phyloP scores from a whole-genome alignment of 768 basidiomycete genomes.

The Cystobasidium ongulense region DNA sequence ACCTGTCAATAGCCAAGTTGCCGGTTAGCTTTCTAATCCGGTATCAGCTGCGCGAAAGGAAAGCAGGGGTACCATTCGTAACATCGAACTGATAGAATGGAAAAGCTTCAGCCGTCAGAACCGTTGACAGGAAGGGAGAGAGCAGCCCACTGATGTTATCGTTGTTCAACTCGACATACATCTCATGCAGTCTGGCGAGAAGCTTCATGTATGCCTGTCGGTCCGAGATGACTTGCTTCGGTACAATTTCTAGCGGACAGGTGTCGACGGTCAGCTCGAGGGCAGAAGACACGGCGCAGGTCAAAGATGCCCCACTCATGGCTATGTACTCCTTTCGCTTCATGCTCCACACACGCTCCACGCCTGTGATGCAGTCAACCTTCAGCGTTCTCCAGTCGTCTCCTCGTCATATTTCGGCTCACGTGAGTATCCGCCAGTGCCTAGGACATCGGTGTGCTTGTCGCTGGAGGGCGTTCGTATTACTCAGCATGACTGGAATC shows the following conservation, averaged over 20 bases:
- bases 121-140: not conserved
- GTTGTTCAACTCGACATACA: slow-evolving; percentile 22
- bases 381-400: not conserved
- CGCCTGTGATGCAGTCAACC: not conserved
- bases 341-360: slow-evolving; percentile 20
- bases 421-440: slow-evolving; percentile 27
- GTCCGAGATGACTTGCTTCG: slow-evolving; percentile 21
- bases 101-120: too few species aligned
- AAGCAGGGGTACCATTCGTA: slow-evolving; percentile 19
- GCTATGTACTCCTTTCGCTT: slow-evolving; percentile 21
- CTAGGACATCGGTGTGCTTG: slow-evolving; percentile 25
- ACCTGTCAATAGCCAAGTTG: not conserved
- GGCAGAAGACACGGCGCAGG: not conserved
- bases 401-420: not conserved
- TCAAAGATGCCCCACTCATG: not conserved
- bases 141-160: slow-evolving; percentile 12
- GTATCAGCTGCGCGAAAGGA: not conserved
- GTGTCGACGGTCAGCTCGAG: not conserved
- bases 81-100: not conserved
- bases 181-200: slow-evolving; percentile 18
- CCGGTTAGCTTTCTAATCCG: too few species aligned
- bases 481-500: not conserved
- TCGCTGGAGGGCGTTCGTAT: slow-evolving; percentile 17
- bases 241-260: slow-evolving; percentile 8
- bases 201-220: slow-evolving; percentile 12